phyloP scores from a whole-genome alignment of 2,329 filamentous ascomycete species.

The Sporothrix schenckii region DNA sequence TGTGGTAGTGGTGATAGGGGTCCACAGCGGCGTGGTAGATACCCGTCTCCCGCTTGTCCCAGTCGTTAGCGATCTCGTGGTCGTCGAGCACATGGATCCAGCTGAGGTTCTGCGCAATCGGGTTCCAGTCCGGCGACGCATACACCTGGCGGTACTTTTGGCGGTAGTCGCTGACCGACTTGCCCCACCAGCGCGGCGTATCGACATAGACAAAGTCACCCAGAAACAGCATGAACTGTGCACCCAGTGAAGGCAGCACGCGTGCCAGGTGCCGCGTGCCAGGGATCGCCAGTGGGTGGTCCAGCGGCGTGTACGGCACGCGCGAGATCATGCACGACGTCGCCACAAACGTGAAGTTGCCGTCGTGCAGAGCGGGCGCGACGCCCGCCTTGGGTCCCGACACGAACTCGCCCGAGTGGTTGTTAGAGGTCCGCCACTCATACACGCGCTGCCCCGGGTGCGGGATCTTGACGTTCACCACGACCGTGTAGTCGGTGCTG shows the following conservation, averaged over 20 bases:
- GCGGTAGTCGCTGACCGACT: constrained; percentile 73
- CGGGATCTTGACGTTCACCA: constrained; percentile 65
- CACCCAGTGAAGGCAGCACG: constrained; percentile 70
- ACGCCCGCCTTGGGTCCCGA: constrained; percentile 73
- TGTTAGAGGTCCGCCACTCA: constrained; percentile 83
- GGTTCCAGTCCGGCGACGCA: constrained; percentile 85
- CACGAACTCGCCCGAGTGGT: constrained; percentile 79
- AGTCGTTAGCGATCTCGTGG: constrained; percentile 95
- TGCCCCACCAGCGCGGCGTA: constrained; percentile 79
- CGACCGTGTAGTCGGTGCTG: constrained; percentile 79
- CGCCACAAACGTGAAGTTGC: constrained; percentile 84
- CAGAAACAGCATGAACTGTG: constrained; percentile 79
- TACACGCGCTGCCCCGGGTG: constrained; percentile 74
- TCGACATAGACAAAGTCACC: constrained; percentile 92
- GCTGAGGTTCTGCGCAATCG: constrained; percentile 75
- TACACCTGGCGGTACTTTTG: constrained; percentile 96
- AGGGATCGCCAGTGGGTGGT: constrained; percentile 79
- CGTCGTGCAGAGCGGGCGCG: constrained; percentile 61
- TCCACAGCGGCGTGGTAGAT: constrained; percentile 79
- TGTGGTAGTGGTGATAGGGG: constrained; percentile 86
- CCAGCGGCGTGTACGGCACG: constrained; percentile 84
- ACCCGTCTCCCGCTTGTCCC: constrained; percentile 78
- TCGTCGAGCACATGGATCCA: constrained; percentile 98
- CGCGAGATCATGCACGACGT: constrained; percentile 91
- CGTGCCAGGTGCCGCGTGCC: constrained; percentile 76